phyloP scores from a whole-genome alignment of 805 yeast species.

The Ogataea pini region DNA sequence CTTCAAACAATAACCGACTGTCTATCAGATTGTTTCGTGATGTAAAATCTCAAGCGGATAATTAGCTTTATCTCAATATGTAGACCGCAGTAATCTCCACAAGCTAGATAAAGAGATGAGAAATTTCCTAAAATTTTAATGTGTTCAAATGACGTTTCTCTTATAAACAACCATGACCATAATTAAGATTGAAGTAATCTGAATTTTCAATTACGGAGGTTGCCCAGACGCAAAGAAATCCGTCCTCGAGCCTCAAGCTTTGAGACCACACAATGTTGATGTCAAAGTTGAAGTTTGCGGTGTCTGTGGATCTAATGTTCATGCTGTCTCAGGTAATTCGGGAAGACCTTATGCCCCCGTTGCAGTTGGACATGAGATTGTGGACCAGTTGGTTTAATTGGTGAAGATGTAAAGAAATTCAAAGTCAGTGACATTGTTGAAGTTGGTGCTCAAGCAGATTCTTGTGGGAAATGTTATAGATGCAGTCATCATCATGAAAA shows the following conservation, averaged over 20 bases:
- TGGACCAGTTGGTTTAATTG: slow-evolving; percentile 63
- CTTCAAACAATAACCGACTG: too few species aligned
- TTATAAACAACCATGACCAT: background rate
- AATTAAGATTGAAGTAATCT: background rate
- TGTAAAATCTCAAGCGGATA: too few species aligned
- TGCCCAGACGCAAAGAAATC: slow-evolving; percentile 23
- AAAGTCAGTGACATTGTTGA: slow-evolving; percentile 59
- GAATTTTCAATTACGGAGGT: background rate
- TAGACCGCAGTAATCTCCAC: too few species aligned
- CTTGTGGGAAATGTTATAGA: slow-evolving; percentile 62
- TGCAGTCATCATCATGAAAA: slow-evolving; percentile 55
- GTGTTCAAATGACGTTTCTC: too few species aligned
- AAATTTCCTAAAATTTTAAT: too few species aligned
- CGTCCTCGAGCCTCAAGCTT: slow-evolving; percentile 38
- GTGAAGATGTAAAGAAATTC: slow-evolving; percentile 51
- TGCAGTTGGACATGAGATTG: slow-evolving; percentile 63
- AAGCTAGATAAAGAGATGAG: too few species aligned
- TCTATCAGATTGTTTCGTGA: too few species aligned
- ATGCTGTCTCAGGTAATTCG: slow-evolving; percentile 53
- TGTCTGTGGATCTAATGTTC: slow-evolving; percentile 63
- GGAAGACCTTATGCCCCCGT: slow-evolving; percentile 37
- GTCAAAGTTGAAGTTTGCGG: slow-evolving; percentile 47
- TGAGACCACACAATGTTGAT: slow-evolving; percentile 44
- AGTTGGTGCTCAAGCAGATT: slow-evolving; percentile 50
- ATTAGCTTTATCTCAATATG: too few species aligned